Percentiles rank a stretch among this genome's conserved stretches.
phyloP scores from a whole-genome alignment of 306 rosid genomes.

The Urtica urens region DNA sequence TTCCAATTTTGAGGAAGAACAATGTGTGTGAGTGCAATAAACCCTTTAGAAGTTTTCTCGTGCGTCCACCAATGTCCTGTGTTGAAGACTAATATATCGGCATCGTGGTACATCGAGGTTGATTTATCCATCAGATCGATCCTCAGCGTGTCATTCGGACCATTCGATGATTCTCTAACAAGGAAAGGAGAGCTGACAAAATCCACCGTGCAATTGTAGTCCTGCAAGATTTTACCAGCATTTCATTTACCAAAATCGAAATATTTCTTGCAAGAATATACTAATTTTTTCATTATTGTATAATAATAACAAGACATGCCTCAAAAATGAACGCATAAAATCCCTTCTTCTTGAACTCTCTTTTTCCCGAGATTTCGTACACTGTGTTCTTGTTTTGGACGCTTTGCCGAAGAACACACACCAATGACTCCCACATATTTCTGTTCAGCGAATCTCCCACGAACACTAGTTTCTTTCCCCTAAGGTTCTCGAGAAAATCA shows the following conservation, averaged over 20 bases:
- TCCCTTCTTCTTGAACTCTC: slow-evolving; percentile 71
- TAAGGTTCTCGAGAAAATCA: slow-evolving; percentile 70
- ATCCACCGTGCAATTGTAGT: slow-evolving; percentile 78
- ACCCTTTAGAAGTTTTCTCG: slow-evolving; percentile 93
- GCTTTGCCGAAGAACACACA: slow-evolving; percentile 69
- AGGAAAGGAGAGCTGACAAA: slow-evolving; percentile 84
- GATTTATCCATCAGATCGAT: slow-evolving; percentile 84
- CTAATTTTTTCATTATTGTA: too few species aligned
- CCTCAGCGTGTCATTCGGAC: slow-evolving; percentile 68
- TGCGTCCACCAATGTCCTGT: slow-evolving; percentile 99
- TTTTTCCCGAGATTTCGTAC: slow-evolving; percentile 72
- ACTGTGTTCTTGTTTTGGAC: slow-evolving; percentile 45
- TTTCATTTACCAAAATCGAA: too few species aligned
- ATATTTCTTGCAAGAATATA: too few species aligned
- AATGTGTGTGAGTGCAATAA: slow-evolving; percentile 9
- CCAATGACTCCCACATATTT: slow-evolving; percentile 95
- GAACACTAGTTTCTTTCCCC: slow-evolving; percentile 66
- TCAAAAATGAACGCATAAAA: slow-evolving; percentile 75
- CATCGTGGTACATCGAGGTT: slow-evolving; percentile 57
- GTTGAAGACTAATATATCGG: slow-evolving; percentile 74
- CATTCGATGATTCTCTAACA: slow-evolving; percentile 67
- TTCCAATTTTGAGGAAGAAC: not conserved
- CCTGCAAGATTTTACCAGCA: slow-evolving; percentile 50
- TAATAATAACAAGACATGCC: slow-evolving; percentile 34
- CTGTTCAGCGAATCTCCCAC: slow-evolving; percentile 94